Percentiles rank a stretch among this genome's conserved stretches.
These are phyloP conservation scores for Stramenopiles sp. DNA, from an alignment of 352 stramenopile genomes.

Conservation along the genomic window DNA sequence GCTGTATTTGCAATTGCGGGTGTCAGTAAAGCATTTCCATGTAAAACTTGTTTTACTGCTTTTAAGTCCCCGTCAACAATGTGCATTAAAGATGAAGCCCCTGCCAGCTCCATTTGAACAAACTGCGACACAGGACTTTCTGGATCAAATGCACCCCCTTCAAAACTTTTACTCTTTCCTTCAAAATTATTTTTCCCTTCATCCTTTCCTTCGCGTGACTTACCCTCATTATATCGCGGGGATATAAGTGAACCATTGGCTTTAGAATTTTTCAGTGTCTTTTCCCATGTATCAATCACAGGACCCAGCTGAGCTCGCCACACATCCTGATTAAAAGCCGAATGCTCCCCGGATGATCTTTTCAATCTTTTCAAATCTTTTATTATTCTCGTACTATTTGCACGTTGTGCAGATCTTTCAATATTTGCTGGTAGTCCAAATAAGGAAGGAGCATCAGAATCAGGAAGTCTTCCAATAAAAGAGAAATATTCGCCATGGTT, in stretches of 20 bases:
- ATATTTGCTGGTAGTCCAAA: conserved; percentile 72
- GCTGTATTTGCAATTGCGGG: conserved; percentile 37
- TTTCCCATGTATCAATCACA: conserved; percentile 46
- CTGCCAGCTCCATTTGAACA: conserved; percentile 34
- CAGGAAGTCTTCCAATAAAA: conserved; percentile 14
- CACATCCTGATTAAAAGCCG: conserved; percentile 50
- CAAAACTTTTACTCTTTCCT: conserved; percentile 19
- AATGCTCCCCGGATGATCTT: conserved; percentile 22
- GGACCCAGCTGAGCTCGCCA: conserved; percentile 43
- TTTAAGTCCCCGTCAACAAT: conserved; percentile 8
- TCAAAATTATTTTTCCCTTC: too few species aligned
- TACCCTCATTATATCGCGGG: too few species aligned
- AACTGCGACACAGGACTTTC: conserved; percentile 38
- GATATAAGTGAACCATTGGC: too few species aligned
- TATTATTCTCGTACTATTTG: conserved; percentile 34
- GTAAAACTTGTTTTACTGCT: conserved; percentile 45
- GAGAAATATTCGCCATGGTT: conserved; percentile 7
- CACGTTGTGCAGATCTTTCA: conserved; percentile 55
- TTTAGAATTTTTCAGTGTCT: conserved; percentile 26
- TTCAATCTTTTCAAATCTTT: conserved; percentile 38
- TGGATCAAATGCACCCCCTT: conserved; percentile 10
- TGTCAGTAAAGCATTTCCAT: conserved; percentile 45
- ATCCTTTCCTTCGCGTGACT: too few species aligned
- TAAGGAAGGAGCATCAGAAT: conserved; percentile 24
- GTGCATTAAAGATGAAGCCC: neutral